A percentile compares a stretch with the other conserved stretches of the same genome.
Evolutionary conservation across 257 asterid species (phyloP).

Genomic region (Catharanthus roseus): DNA sequence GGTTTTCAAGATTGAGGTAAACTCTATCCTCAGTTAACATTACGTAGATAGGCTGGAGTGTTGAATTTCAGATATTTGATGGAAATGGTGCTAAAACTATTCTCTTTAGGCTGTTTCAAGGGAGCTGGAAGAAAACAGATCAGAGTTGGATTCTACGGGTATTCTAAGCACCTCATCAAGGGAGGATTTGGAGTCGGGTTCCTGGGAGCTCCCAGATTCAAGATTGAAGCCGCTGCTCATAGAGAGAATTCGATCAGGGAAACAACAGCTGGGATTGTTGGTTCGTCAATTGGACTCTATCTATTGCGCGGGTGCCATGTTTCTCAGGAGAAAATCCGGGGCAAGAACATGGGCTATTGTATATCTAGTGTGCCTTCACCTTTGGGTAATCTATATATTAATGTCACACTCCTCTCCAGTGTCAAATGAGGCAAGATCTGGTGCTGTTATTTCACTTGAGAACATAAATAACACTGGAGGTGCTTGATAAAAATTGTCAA

Average conservation of each 20-base stretch:
- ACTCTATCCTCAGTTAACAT: constrained; percentile 18
- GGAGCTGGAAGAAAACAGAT: constrained; percentile 51
- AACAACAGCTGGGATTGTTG: constrained; percentile 65
- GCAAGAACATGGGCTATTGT: constrained; percentile 69
- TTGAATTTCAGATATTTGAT: constrained; percentile 8
- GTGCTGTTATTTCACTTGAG: constrained; percentile 68
- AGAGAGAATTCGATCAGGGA: constrained; percentile 66
- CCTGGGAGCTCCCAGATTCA: constrained; percentile 41
- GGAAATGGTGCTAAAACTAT: constrained; percentile 7
- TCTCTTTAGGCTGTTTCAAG: constrained; percentile 63
- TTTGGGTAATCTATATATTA: constrained; percentile 78
- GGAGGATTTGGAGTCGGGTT: constrained; percentile 48
- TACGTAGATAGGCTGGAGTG: neutral
- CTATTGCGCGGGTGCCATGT: constrained; percentile 60
- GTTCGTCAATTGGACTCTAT: constrained; percentile 77
- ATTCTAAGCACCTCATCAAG: constrained; percentile 46
- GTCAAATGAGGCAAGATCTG: constrained; percentile 39
- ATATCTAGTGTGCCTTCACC: constrained; percentile 74
- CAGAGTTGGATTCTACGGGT: constrained; percentile 33
- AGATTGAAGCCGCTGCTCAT: constrained; percentile 47
- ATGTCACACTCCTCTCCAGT: constrained; percentile 59
- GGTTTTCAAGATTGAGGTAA: constrained; percentile 71
- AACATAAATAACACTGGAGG: constrained; percentile 74
- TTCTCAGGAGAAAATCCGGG: constrained; percentile 59
- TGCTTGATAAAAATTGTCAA: constrained; percentile 34